Conservation (phyloP, 371 early-diverging fungal genomes). For the Mortierella sp. region DNA sequence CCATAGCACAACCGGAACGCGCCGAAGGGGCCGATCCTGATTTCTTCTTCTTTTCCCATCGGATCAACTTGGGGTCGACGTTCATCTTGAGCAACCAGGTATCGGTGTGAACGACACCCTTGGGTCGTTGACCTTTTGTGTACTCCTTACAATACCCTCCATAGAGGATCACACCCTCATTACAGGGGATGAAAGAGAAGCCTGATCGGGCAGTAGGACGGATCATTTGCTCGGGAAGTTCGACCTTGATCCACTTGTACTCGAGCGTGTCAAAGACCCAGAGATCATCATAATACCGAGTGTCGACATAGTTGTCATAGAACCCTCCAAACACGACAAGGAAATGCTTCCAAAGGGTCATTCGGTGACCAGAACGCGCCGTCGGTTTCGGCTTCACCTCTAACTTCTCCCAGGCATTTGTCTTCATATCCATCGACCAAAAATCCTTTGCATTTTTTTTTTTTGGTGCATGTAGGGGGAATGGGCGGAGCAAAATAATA, state of each 20-base stretch:
- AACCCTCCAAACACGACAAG: slow-evolving; percentile 71
- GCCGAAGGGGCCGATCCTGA: slow-evolving; percentile 53
- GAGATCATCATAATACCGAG: slow-evolving; percentile 71
- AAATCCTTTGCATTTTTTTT: too few species aligned
- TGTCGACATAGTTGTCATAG: slow-evolving; percentile 68
- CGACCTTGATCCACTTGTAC: slow-evolving; percentile 69
- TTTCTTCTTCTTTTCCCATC: slow-evolving; percentile 71
- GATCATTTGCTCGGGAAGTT: slow-evolving; percentile 61
- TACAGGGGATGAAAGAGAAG: slow-evolving; percentile 63
- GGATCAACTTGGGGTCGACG: slow-evolving; percentile 58
- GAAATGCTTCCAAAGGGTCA: slow-evolving; percentile 69
- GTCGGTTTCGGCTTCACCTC: slow-evolving; percentile 60
- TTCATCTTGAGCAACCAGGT: slow-evolving; percentile 71
- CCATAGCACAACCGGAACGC: slow-evolving; percentile 68
- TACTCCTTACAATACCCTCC: slow-evolving; percentile 73
- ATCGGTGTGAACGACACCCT: slow-evolving; percentile 65
- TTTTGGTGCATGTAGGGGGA: too few species aligned
- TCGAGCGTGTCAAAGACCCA: slow-evolving; percentile 71
- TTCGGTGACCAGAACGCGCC: slow-evolving; percentile 58
- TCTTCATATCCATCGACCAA: slow-evolving; percentile 71
- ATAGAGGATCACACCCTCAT: slow-evolving; percentile 61
- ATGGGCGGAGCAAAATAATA: neutral
- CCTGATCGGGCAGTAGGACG: slow-evolving; percentile 68
- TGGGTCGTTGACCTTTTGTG: slow-evolving; percentile 64
- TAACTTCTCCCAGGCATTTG: slow-evolving; percentile 70